Evolutionary conservation across 345 rosid species (phyloP), one percentile per base, ranked within the genome.

Genomic region (Mercurialis annua): DNA sequence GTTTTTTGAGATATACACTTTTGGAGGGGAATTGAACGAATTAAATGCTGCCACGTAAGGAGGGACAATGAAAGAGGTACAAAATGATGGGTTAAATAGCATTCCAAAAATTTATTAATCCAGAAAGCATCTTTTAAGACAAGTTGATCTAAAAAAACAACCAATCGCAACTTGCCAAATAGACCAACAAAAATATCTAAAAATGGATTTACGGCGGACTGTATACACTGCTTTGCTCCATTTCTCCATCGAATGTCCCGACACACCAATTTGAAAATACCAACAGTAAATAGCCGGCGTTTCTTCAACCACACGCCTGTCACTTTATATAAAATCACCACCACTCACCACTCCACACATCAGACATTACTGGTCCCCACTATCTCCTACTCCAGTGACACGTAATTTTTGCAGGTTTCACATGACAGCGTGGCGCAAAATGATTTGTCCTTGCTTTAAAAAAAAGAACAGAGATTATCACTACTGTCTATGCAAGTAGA

Each of bases 291-390:
- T 46, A 4, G 30, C 30, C 8, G 71, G 46, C 23, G 1, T 40
- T 3, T 20, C 21, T 53, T 29, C 2, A 24, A 16, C 3, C 49
- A 33, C 51, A 15, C 0, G 34, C 0, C 40, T 27, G 63, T 60
- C 31, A 40, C 18, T 21, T 67, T 14, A 3, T 11, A 47, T 17
- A 58, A 74, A 47, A 36, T 31, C 6, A 53, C 23, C 34, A 1
- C 75, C 71, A 76, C 33, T 68, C 15, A 49, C 0, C 4, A 0
- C 5, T 1, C 2, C 62, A 66, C 76, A 73, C 52, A 52, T 75
- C 42, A 7, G 27, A 2, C 11, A 53, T 9, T 42, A 17, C 33
- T 27, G 43, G 8, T 40, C 15, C 52, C 56, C 53, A 27, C 33
- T 4, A 18, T 6, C 20, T 17, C 20, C 68, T 16, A 14, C 0